Percentiles rank a stretch among this genome's conserved stretches.
These are phyloP conservation scores for Trichomonas vaginalis DNA, from an alignment of 208 protist genomes.

Conservation along the genomic window DNA sequence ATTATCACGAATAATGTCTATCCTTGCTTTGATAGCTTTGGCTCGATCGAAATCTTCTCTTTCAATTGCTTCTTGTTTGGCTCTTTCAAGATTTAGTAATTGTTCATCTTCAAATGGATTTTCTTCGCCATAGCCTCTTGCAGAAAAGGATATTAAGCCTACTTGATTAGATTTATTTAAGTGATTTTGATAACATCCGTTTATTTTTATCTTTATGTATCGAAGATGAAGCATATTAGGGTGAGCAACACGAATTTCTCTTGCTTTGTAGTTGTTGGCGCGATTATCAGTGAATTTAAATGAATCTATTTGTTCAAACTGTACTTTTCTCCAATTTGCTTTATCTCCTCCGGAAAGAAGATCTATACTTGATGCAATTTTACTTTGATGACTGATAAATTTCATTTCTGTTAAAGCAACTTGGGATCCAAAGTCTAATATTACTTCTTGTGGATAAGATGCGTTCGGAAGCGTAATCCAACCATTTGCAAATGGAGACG, in stretches of 20 bases:
- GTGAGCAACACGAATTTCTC: background rate
- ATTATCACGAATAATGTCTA: background rate
- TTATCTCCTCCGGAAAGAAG: background rate
- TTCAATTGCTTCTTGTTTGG: background rate
- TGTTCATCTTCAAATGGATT: background rate
- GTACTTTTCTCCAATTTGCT: background rate
- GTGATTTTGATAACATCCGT: background rate
- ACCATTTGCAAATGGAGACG: background rate
- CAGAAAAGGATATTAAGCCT: background rate
- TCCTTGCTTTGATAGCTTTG: background rate
- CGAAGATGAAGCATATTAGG: background rate
- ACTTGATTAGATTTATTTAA: background rate
- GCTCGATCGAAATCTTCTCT: background rate
- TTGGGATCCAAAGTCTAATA: background rate
- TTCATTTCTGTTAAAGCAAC: background rate
- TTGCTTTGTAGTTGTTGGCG: background rate
- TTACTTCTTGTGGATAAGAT: background rate
- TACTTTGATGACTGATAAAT: background rate
- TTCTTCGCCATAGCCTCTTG: background rate
- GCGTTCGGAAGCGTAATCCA: background rate
- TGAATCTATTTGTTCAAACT: background rate
- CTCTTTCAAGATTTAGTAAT: background rate
- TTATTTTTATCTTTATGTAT: background rate
- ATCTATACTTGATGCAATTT: background rate
- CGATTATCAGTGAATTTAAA: slow-evolving; percentile 10